phyloP scores from a whole-genome alignment of 768 basidiomycete species.

The Leucosporidium scottii region DNA sequence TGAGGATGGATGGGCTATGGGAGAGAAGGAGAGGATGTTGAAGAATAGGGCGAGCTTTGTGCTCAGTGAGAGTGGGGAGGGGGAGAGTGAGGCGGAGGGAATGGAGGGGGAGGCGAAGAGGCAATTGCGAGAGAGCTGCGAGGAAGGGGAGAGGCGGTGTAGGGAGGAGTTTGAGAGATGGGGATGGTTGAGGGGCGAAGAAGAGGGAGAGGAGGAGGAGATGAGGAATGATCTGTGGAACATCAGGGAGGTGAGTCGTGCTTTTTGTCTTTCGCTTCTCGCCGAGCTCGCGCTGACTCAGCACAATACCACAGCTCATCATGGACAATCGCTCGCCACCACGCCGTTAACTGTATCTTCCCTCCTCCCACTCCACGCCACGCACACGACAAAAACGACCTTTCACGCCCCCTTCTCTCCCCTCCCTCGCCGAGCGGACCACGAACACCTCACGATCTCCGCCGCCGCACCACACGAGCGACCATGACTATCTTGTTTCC shows the following conservation, averaged over 20 bases:
- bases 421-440: too few relatives aligned
- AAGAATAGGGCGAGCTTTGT: constrained; percentile 30
- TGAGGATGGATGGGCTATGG: constrained; percentile 25
- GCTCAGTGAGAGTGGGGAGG: constrained; percentile 20
- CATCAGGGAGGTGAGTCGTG: constrained; percentile 14
- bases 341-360: background rate
- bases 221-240: constrained; percentile 14
- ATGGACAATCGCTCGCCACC: constrained; percentile 5
- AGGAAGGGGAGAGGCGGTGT: constrained; percentile 1
- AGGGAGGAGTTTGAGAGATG: constrained; percentile 7
- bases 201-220: constrained; percentile 1
- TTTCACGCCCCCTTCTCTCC: too few relatives aligned
- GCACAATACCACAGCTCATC: constrained; percentile 5
- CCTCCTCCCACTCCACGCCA: too few relatives aligned
- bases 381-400: too few relatives aligned
- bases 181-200: background rate
- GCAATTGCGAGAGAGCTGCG: background rate
- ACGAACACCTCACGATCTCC: too few relatives aligned
- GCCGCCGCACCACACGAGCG: too few relatives aligned
- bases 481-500: too few relatives aligned
- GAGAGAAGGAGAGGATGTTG: constrained; percentile 27
- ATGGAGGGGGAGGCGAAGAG: constrained; percentile 2
- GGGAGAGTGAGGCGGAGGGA: background rate
- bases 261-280: too few relatives aligned
- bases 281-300: background rate